Conservation (phyloP, 129 eudicot species). For the Logfia minima region DNA sequence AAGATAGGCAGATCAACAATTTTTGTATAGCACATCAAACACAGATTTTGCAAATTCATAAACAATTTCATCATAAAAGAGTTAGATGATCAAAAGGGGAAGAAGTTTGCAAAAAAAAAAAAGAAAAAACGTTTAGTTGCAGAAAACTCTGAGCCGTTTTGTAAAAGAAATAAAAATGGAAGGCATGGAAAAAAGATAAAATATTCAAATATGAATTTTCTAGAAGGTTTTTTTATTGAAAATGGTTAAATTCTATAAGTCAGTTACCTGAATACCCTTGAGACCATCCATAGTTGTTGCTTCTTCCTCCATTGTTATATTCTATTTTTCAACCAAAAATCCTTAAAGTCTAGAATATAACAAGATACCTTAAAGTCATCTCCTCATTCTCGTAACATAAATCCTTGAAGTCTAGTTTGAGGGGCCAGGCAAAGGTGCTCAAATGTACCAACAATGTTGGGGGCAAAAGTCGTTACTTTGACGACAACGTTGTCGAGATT, state of each 20-base stretch:
- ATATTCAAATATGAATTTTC: too few relatives aligned
- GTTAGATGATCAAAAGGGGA: neutral
- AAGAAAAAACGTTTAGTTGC: neutral
- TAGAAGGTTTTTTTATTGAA: neutral
- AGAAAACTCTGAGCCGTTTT: too few relatives aligned
- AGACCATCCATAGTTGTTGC: conserved; percentile 48
- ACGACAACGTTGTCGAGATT: neutral
- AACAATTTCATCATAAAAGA: neutral
- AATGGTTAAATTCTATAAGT: neutral
- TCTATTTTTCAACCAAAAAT: too few relatives aligned
- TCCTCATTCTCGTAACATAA: too few relatives aligned
- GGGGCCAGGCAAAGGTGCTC: neutral
- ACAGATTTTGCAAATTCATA: conserved; percentile 55
- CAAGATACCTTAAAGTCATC: too few relatives aligned
- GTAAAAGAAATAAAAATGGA: too few relatives aligned
- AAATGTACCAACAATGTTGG: neutral
- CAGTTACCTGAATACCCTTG: conserved; percentile 70
- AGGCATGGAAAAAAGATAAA: too few relatives aligned
- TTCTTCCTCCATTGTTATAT: conserved; percentile 65
- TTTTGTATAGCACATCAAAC: conserved; percentile 82
- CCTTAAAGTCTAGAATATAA: too few relatives aligned
- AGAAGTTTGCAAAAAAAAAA: neutral
- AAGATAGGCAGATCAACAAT: conserved; percentile 80
- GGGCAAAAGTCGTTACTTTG: neutral
- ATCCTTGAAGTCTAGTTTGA: neutral